Evolutionary conservation across 805 yeast species (phyloP), one percentile per base, ranked within the genome.

Genomic region (Kodamaea leandrae): DNA sequence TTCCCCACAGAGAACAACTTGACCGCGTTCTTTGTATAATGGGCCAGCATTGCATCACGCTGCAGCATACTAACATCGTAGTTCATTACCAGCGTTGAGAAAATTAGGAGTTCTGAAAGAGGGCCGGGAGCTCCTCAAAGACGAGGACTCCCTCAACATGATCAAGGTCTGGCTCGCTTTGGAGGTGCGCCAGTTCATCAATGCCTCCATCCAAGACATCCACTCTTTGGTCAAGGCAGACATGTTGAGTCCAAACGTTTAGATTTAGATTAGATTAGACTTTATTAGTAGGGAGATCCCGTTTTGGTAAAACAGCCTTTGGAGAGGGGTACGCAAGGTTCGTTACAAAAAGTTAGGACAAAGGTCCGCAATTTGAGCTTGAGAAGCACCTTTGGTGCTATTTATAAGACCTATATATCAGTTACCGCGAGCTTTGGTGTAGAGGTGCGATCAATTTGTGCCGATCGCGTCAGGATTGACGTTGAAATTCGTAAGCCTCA

Each of bases 151-250:
- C n/a, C 47, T 86, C 20, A 80, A 86, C 16, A 86, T 91, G 96
- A 64, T 86, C 43, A 86, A 86, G 58, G 88, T 91, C 9, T 91
- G 97, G 97, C 54, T 87, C 38, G 90, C 95, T 0, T 67, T 91
- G 27, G 98, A 91, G 63, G 84, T 86, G 3, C 77, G 97, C 55
- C 93, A 86, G 59, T 80, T 90, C 53, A 81, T 91, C 60, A 80
- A 74, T 49, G 86, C 95, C 15, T 83, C 96, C 2, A 76, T 88
- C 8, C 86, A 83, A 56, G 96, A 83, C 51, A 67, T 70, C 24
- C 70, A 70, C 48, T 57, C 69, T 5, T 55, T 69, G 42, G 74
- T 68, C 14, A 68, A 68, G 52, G 63, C 73, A 13, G 75, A 70
- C 44, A 68, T 68, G 73, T 57, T 70, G 43, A 68, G 74, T 50